Evolutionary conservation across 768 basidiomycete species (phyloP).

Genomic region (Suillus sp.): DNA sequence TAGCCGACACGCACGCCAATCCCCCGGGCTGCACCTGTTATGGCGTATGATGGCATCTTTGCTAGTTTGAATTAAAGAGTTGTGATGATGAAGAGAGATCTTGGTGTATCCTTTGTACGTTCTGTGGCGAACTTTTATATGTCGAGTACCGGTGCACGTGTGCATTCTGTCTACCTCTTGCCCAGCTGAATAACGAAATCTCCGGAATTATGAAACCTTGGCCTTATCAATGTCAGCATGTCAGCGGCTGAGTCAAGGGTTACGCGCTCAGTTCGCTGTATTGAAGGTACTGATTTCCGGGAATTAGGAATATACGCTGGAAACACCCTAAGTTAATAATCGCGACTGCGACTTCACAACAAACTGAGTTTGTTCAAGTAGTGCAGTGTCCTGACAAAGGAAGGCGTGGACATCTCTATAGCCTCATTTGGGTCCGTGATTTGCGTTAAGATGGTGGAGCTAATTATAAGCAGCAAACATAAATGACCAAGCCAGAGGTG

Average conservation of each 20-base stretch:
- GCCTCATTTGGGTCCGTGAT: background rate
- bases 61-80: background rate
- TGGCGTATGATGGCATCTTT: conserved; percentile 24
- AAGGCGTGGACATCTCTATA: background rate
- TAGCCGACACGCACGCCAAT: conserved; percentile 24
- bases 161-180: background rate
- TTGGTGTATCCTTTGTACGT: background rate
- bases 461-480: conserved; percentile 6
- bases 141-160: background rate
- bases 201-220: background rate
- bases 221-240: background rate
- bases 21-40: conserved; percentile 32
- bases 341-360: background rate
- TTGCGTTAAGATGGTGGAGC: background rate
- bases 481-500: conserved; percentile 3
- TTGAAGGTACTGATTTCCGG: background rate
- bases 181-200: background rate
- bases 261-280: background rate
- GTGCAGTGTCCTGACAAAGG: background rate
- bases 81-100: background rate
- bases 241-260: conserved; percentile 2
- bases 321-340: background rate
- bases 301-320: background rate
- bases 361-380: background rate
- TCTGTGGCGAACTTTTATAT: background rate